A percentile compares a stretch with the other conserved stretches of the same genome.
Conservation (phyloP, 2,329 filamentous ascomycete genomes). For the Claviceps spartinae region DNA sequence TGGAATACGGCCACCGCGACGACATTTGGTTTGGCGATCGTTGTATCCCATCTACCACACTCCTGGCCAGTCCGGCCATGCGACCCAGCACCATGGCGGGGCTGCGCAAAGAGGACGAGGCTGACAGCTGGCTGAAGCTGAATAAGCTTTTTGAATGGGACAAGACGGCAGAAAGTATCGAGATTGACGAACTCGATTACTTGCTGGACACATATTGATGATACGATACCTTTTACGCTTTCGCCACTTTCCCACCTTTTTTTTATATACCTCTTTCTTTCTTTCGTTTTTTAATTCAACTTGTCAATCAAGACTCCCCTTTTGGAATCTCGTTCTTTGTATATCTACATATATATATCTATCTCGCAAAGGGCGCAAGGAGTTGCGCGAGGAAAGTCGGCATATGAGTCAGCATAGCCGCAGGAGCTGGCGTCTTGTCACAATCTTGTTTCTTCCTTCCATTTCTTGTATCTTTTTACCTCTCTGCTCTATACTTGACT, state of each 20-base stretch:
- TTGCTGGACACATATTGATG: slow-evolving; percentile 62
- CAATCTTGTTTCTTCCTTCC: not conserved
- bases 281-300: not conserved
- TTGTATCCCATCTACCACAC: slow-evolving; percentile 23
- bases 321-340: too few species aligned
- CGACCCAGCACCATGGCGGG: slow-evolving; percentile 19
- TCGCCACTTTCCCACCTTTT: slow-evolving; percentile 3
- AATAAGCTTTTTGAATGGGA: slow-evolving; percentile 40
- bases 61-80: slow-evolving; percentile 43
- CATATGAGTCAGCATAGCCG: not conserved
- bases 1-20: slow-evolving; percentile 28
- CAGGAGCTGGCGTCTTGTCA: not conserved
- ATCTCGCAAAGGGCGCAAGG: slow-evolving; percentile 11
- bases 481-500: slow-evolving; percentile 8
- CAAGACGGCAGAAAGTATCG: slow-evolving; percentile 72
- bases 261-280: not conserved
- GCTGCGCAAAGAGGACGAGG: slow-evolving; percentile 24
- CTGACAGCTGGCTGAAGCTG: slow-evolving; percentile 27
- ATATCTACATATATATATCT: not conserved
- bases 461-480: not conserved
- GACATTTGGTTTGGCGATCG: slow-evolving; percentile 38
- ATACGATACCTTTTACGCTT: not conserved
- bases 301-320: too few species aligned
- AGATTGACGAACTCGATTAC: slow-evolving; percentile 84
- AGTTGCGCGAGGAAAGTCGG: slow-evolving; percentile 5